These are phyloP conservation scores for Nothomitra cinnamomea DNA, from an alignment of 2,329 filamentous ascomycete species.

Conservation along the genomic window DNA sequence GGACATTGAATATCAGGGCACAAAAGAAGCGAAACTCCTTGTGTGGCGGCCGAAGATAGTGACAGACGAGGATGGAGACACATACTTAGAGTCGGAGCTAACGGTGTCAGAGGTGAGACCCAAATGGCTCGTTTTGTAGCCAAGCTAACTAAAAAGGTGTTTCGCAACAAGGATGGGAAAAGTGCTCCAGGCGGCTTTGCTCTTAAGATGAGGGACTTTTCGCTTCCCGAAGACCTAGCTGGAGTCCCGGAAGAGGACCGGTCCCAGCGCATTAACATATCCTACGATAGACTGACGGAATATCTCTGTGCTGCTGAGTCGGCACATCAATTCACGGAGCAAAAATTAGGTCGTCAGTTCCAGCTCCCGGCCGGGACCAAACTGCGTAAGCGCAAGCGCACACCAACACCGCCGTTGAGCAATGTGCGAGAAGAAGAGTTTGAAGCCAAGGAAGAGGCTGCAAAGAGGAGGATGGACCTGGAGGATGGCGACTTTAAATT, in stretches of 20 bases:
- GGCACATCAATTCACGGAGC: background rate
- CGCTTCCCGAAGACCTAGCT: background rate
- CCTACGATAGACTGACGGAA: background rate
- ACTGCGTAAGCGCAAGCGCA: background rate
- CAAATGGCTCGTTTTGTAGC: background rate
- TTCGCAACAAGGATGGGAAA: background rate
- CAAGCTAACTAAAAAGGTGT: background rate
- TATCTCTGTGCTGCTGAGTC: background rate
- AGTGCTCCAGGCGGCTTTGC: background rate
- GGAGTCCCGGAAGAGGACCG: background rate
- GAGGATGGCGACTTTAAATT: too few species aligned
- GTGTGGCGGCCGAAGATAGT: conserved; percentile 14
- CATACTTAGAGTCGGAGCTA: background rate
- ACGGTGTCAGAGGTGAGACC: background rate
- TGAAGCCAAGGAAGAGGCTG: background rate
- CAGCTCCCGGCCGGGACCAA: background rate
- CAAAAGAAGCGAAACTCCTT: conserved; percentile 16
- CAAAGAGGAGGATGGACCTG: too few species aligned
- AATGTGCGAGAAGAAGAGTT: background rate
- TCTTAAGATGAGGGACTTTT: background rate
- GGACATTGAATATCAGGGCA: conserved; percentile 17
- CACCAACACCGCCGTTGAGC: background rate
- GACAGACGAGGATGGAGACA: background rate
- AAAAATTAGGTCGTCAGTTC: background rate
- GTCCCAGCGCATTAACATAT: background rate